Percentiles rank a stretch among this genome's conserved stretches.
Conservation (phyloP, 192 early-diverging fungal genomes). For the Coemansia sp. region DNA sequence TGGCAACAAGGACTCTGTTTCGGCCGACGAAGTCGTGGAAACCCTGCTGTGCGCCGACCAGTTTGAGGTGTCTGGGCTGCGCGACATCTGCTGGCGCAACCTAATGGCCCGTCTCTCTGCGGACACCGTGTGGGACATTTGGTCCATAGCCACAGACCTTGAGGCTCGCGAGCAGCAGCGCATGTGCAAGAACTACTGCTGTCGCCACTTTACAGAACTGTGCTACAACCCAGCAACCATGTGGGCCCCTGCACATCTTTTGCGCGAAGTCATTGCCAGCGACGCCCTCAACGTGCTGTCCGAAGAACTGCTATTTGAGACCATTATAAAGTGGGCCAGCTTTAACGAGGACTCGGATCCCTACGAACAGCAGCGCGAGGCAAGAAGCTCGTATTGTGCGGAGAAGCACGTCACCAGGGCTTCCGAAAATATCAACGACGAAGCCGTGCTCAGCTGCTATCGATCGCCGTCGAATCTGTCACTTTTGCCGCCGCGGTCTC, state of each 20-base stretch:
- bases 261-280: constrained; percentile 41
- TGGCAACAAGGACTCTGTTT: constrained; percentile 4
- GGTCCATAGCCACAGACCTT: constrained; percentile 46
- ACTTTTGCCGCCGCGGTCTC: constrained; percentile 33
- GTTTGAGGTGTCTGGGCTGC: constrained; percentile 39
- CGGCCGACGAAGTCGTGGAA: constrained; percentile 48
- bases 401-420: constrained; percentile 25
- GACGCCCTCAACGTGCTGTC: constrained; percentile 44
- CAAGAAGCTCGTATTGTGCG: constrained; percentile 15
- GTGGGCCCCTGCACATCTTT: constrained; percentile 46
- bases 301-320: constrained; percentile 48
- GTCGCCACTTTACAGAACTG: constrained; percentile 42
- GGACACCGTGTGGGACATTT: constrained; percentile 55
- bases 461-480: constrained; percentile 46
- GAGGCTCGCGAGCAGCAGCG: constrained; percentile 33
- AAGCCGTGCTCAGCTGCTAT: constrained; percentile 49
- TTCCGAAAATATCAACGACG: constrained; percentile 9
- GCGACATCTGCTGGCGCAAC: constrained; percentile 48
- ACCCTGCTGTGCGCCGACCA: constrained; percentile 53
- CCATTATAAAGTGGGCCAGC: constrained; percentile 42
- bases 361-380: neutral
- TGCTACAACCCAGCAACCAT: constrained; percentile 27
- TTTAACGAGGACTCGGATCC: constrained; percentile 39
- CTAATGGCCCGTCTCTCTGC: constrained; percentile 17
- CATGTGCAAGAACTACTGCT: constrained; percentile 35